These are phyloP conservation scores for Fusarium sublunatum DNA, from an alignment of 2,329 filamentous ascomycete species.

Conservation along the genomic window DNA sequence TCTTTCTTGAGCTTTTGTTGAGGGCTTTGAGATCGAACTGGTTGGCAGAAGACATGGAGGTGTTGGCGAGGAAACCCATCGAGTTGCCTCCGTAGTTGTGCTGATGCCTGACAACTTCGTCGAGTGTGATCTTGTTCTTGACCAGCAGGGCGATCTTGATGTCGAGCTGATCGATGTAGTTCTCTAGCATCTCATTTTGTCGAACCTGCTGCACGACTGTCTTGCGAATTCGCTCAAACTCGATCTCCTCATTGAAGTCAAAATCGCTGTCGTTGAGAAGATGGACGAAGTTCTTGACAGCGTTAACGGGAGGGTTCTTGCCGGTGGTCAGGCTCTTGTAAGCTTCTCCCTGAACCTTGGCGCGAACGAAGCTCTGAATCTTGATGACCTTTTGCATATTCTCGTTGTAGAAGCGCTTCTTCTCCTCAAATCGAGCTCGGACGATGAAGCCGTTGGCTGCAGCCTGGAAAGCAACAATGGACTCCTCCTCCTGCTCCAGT, in stretches of 20 bases:
- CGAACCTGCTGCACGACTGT: constrained; percentile 97
- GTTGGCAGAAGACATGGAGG: constrained; percentile 87
- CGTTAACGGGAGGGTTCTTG: constrained; percentile 95
- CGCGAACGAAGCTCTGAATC: constrained; percentile 95
- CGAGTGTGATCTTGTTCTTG: constrained; percentile 99
- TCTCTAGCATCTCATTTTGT: constrained; percentile 95
- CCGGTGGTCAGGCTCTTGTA: constrained; percentile 97
- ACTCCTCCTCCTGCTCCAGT: constrained; percentile 85
- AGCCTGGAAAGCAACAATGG: constrained; percentile 79
- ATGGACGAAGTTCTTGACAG: constrained; percentile 98
- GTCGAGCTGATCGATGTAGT: constrained; percentile 97
- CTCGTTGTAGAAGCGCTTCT: constrained; percentile 87
- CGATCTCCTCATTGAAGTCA: constrained; percentile 98
- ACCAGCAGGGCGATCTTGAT: constrained; percentile 98
- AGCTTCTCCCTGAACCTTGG: constrained; percentile 94
- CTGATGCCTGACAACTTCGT: constrained; percentile 97
- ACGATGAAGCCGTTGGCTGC: constrained; percentile 79
- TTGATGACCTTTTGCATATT: constrained; percentile 99
- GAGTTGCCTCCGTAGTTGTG: constrained; percentile 94
- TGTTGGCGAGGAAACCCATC: constrained; percentile 85
- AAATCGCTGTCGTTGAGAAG: constrained; percentile 98
- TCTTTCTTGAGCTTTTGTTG: constrained; percentile 95
- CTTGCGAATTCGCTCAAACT: constrained; percentile 94
- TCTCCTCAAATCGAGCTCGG: constrained; percentile 80
- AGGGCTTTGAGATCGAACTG: constrained; percentile 96